Percentiles rank a stretch among this genome's conserved stretches.
Conservation (phyloP, 768 basidiomycete genomes). For the Kwoniella pini region DNA sequence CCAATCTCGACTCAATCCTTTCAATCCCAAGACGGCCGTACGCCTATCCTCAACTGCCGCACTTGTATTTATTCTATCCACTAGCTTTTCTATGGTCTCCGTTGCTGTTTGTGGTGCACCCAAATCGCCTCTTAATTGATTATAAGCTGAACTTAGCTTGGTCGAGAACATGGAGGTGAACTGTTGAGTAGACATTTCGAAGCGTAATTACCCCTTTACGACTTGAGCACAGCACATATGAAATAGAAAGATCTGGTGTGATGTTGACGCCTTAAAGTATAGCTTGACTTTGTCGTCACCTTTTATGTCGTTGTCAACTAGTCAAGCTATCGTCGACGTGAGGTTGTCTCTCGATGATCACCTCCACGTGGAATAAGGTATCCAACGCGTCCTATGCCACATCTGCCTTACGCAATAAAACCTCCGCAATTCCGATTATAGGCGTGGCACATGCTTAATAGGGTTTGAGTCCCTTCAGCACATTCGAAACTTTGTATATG, state of each 20-base stretch:
- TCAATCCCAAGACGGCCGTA: slow-evolving; percentile 88
- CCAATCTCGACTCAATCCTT: slow-evolving; percentile 87
- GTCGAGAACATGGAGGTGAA: slow-evolving; percentile 48
- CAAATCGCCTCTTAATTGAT: slow-evolving; percentile 52
- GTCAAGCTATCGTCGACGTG: no score
- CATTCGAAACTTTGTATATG: no score
- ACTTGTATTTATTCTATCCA: slow-evolving; percentile 85
- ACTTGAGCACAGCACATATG: no score
- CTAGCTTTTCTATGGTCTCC: slow-evolving; percentile 83
- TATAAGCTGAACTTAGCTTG: slow-evolving; percentile 51
- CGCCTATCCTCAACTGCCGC: slow-evolving; percentile 86
- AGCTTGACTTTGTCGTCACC: no score
- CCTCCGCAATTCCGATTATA: not conserved
- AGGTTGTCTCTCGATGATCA: not conserved
- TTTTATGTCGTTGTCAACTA: no score
- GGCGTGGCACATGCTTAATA: not conserved
- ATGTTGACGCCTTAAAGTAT: no score
- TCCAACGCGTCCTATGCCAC: not conserved
- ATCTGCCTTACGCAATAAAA: not conserved
- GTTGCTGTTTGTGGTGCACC: slow-evolving; percentile 71
- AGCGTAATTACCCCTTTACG: no score
- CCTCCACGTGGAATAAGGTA: not conserved
- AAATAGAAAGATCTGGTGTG: no score
- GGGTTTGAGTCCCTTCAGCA: not conserved
- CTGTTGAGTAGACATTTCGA: slow-evolving; percentile 13